phyloP scores from a whole-genome alignment of 2,329 filamentous ascomycete species.

The Akanthomyces uredinophilus region DNA sequence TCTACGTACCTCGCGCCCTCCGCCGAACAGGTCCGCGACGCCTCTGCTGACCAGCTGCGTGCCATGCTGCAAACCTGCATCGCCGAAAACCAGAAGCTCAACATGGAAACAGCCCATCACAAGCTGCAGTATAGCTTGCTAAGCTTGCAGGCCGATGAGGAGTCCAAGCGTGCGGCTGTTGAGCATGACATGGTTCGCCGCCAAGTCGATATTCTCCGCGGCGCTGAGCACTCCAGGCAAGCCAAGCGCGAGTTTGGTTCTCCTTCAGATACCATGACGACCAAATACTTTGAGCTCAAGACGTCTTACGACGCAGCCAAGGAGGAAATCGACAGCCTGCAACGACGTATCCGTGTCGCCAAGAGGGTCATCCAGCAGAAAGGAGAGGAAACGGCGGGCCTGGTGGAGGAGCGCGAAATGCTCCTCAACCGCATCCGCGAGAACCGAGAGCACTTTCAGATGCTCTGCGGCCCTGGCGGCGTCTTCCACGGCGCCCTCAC shows the following conservation, averaged over 20 bases:
- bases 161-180: slow-evolving; percentile 79
- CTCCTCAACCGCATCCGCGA: slow-evolving; percentile 81
- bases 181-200: slow-evolving; percentile 88
- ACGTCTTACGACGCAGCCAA: slow-evolving; percentile 60
- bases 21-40: slow-evolving; percentile 45
- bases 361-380: slow-evolving; percentile 75
- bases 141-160: slow-evolving; percentile 76
- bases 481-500: slow-evolving; percentile 59
- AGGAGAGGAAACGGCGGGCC: slow-evolving; percentile 63
- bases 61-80: slow-evolving; percentile 51
- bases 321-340: slow-evolving; percentile 59
- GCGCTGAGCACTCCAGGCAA: slow-evolving; percentile 64
- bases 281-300: slow-evolving; percentile 58
- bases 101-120: slow-evolving; percentile 83
- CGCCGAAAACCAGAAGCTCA: slow-evolving; percentile 54
- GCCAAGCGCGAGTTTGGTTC: slow-evolving; percentile 49
- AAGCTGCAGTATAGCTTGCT: slow-evolving; percentile 86
- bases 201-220: slow-evolving; percentile 79
- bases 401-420: slow-evolving; percentile 72
- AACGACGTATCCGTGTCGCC: slow-evolving; percentile 62
- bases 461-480: slow-evolving; percentile 69
- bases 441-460: slow-evolving; percentile 81
- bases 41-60: slow-evolving; percentile 51
- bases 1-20: slow-evolving; percentile 41
- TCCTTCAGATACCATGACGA: slow-evolving; percentile 48